phyloP scores from a whole-genome alignment of 2,329 filamentous ascomycete genomes.

The Cadophora sp. region DNA sequence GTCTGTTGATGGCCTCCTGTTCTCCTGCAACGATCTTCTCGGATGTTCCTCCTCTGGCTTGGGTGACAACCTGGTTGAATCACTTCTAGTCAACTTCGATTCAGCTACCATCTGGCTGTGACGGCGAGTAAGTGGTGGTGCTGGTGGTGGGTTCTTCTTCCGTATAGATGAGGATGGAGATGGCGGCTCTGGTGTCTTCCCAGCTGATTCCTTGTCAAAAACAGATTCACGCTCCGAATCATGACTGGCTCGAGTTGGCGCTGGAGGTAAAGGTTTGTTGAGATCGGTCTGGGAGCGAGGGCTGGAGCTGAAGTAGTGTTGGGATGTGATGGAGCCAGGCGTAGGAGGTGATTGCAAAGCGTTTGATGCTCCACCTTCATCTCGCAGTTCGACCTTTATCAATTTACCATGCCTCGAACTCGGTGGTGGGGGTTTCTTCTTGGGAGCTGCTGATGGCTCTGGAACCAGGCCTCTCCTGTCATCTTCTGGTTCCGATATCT shows the following conservation, averaged over 20 bases:
- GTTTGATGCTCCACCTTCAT: slow-evolving; percentile 48
- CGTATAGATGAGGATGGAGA: slow-evolving; percentile 43
- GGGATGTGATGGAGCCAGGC: slow-evolving; percentile 34
- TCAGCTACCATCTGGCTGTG: slow-evolving; percentile 44
- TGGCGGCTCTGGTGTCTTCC: slow-evolving; percentile 56
- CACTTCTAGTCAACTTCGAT: slow-evolving; percentile 38
- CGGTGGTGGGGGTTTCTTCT: slow-evolving; percentile 75
- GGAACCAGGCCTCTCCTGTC: slow-evolving; percentile 49
- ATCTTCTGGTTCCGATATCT: slow-evolving; percentile 62
- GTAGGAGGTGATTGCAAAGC: slow-evolving; percentile 44
- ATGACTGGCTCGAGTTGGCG: slow-evolving; percentile 54
- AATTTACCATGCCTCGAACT: slow-evolving; percentile 81
- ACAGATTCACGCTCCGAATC: slow-evolving; percentile 54
- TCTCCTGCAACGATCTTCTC: slow-evolving; percentile 19
- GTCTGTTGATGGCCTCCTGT: slow-evolving; percentile 28
- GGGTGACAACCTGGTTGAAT: slow-evolving; percentile 37
- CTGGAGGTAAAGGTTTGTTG: slow-evolving; percentile 68
- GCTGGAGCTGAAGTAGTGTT: slow-evolving; percentile 35
- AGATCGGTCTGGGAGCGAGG: slow-evolving; percentile 54
- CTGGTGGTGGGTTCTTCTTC: slow-evolving; percentile 50
- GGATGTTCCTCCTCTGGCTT: slow-evolving; percentile 42
- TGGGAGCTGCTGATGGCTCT: slow-evolving; percentile 51
- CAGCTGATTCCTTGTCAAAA: slow-evolving; percentile 61
- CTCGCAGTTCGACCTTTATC: slow-evolving; percentile 60
- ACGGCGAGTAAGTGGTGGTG: slow-evolving; percentile 48